phyloP scores from a whole-genome alignment of 2,329 filamentous ascomycete species.

The Neophaeococcomyces aloes region DNA sequence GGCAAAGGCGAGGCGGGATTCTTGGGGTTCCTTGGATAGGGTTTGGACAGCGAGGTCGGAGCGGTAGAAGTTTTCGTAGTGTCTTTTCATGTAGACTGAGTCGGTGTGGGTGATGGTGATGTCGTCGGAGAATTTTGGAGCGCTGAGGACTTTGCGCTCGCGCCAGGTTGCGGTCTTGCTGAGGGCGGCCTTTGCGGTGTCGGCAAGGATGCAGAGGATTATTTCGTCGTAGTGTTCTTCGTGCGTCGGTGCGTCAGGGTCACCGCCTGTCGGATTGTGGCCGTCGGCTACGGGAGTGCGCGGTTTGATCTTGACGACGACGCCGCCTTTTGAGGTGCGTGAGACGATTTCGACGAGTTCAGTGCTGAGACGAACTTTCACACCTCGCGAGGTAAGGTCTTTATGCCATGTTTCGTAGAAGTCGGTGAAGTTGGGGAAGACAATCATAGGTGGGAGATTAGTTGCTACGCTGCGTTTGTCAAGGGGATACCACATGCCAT shows the following conservation, averaged over 20 bases:
- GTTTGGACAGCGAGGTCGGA: constrained; percentile 24
- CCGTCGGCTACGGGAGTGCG: constrained; percentile 16
- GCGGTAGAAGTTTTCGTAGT: constrained; percentile 21
- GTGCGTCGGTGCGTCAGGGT: constrained; percentile 23
- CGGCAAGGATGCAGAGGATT: constrained; percentile 46
- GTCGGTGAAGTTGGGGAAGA: constrained; percentile 48
- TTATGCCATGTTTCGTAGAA: constrained; percentile 49
- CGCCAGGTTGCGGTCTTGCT: constrained; percentile 43
- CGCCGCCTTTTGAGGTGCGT: constrained; percentile 41
- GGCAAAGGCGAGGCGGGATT: constrained; percentile 22
- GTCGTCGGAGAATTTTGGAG: constrained; percentile 54
- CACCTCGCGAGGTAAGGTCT: constrained; percentile 42
- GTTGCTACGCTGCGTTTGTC: constrained; percentile 40
- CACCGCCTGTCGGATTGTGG: constrained; percentile 17
- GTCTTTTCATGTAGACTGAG: constrained; percentile 44
- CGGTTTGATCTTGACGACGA: constrained; percentile 32
- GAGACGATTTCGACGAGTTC: constrained; percentile 42
- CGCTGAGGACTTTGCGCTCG: constrained; percentile 59
- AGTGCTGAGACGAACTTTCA: constrained; percentile 46
- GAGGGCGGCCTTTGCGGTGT: constrained; percentile 46
- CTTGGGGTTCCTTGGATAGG: constrained; percentile 12
- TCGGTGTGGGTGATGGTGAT: constrained; percentile 53
- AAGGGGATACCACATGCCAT: constrained; percentile 51
- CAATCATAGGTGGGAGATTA: constrained; percentile 48
- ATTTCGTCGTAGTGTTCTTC: constrained; percentile 48